Percentiles rank a stretch among this genome's conserved stretches.
phyloP scores from a whole-genome alignment of 495 filamentous ascomycete genomes.

The Pyrenula aspistea region DNA sequence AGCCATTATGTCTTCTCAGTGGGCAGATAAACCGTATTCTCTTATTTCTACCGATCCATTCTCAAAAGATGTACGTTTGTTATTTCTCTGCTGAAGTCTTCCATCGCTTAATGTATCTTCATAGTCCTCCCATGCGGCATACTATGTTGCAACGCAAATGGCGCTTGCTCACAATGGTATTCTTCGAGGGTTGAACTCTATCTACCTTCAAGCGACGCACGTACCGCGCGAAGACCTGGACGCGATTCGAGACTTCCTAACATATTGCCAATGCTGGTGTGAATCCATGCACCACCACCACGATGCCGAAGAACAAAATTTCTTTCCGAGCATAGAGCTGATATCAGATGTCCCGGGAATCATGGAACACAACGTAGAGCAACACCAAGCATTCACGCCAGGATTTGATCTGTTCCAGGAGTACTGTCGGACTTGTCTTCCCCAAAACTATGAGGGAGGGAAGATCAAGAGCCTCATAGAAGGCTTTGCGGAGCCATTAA shows the following conservation, averaged over 20 bases:
- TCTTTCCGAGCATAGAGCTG: slow-evolving; percentile 31
- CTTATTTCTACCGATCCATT: slow-evolving; percentile 1
- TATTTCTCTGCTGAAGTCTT: slow-evolving; percentile 1
- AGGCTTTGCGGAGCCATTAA: slow-evolving; percentile 21
- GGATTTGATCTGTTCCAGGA: slow-evolving; percentile 21
- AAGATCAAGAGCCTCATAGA: slow-evolving; percentile 27
- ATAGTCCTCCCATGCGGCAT: slow-evolving; percentile 2
- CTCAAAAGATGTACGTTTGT: slow-evolving; percentile 5
- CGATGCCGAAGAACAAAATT: slow-evolving; percentile 23
- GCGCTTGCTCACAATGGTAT: slow-evolving; percentile 46
- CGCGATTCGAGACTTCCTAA: slow-evolving; percentile 8
- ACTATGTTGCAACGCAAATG: slow-evolving; percentile 41
- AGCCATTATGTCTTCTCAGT: background rate
- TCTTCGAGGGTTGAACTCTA: slow-evolving; percentile 46
- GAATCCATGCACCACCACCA: slow-evolving; percentile 28
- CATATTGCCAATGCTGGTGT: slow-evolving; percentile 5
- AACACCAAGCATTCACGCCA: slow-evolving; percentile 22
- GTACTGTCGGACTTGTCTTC: slow-evolving; percentile 17
- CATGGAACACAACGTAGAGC: slow-evolving; percentile 30
- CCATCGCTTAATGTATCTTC: slow-evolving; percentile 1
- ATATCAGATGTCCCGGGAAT: slow-evolving; percentile 22
- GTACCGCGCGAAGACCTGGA: slow-evolving; percentile 20
- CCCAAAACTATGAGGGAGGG: slow-evolving; percentile 20
- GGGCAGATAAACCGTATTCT: background rate
- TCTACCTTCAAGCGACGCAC: slow-evolving; percentile 38